Percentiles rank a stretch among this genome's conserved stretches.
Evolutionary conservation across 1,139 yeast species (phyloP).

Genomic region (Zygosaccharomyces pseudobailii): DNA sequence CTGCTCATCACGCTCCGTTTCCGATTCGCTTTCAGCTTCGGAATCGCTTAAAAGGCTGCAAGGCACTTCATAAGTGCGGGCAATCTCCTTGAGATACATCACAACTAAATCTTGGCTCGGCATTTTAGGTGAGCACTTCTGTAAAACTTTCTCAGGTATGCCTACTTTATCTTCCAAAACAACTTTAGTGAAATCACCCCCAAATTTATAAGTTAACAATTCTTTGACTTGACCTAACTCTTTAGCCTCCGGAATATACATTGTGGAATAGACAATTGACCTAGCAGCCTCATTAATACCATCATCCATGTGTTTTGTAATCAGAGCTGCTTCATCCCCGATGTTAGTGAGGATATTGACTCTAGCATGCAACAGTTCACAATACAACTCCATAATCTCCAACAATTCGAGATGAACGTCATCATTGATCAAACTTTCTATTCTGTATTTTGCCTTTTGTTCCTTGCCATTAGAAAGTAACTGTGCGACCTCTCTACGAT

Average conservation of each 20-base stretch:
- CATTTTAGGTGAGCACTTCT: slow-evolving; percentile 61
- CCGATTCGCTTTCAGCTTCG: slow-evolving; percentile 30
- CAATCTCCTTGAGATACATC: slow-evolving; percentile 73
- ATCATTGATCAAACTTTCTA: slow-evolving; percentile 79
- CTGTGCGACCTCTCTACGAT: slow-evolving; percentile 68
- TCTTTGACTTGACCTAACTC: slow-evolving; percentile 64
- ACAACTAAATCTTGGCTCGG: slow-evolving; percentile 64
- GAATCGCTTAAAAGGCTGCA: slow-evolving; percentile 53
- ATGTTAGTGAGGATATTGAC: slow-evolving; percentile 45
- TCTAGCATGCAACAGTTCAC: slow-evolving; percentile 78
- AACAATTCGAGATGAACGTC: slow-evolving; percentile 78
- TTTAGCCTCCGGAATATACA: slow-evolving; percentile 64
- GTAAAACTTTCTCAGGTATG: slow-evolving; percentile 61
- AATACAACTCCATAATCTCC: slow-evolving; percentile 75
- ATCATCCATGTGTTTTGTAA: slow-evolving; percentile 30
- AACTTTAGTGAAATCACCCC: slow-evolving; percentile 54
- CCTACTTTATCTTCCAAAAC: slow-evolving; percentile 57
- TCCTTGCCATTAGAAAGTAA: slow-evolving; percentile 67
- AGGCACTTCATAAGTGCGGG: slow-evolving; percentile 72
- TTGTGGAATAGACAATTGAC: slow-evolving; percentile 65
- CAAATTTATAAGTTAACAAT: slow-evolving; percentile 57
- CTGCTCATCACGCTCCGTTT: slow-evolving; percentile 23
- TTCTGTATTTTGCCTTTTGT: slow-evolving; percentile 77
- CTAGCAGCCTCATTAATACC: slow-evolving; percentile 61
- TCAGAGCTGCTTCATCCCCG: slow-evolving; percentile 32